Evolutionary conservation across 1,284 basidiomycete genomes (phyloP).

Genomic region (Heliocybe sulcata): DNA sequence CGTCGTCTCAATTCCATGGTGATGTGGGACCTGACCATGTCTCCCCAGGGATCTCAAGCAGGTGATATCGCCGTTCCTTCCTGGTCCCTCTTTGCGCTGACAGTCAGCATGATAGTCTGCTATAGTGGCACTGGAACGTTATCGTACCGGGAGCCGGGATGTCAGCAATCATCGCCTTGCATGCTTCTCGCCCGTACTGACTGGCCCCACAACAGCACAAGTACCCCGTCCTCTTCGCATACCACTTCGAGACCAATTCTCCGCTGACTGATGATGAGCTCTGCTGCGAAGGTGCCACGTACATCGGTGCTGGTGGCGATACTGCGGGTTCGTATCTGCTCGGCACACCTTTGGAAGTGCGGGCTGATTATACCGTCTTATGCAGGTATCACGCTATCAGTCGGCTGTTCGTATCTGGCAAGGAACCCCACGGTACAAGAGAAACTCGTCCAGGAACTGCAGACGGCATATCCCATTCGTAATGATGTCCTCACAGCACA

Average conservation of each 20-base stretch:
- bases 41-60: not conserved
- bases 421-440: conserved; percentile 6
- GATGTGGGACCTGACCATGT: not conserved
- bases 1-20: not conserved
- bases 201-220: not conserved
- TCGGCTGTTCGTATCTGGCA: not conserved
- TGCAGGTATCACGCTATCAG: not conserved
- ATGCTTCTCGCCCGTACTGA: not conserved
- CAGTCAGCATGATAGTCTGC: not conserved
- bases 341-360: not conserved
- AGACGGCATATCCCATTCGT: conserved; percentile 19
- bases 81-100: not conserved
- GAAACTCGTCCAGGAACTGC: conserved; percentile 17
- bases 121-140: not conserved
- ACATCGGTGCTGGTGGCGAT: not conserved
- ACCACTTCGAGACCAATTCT: not conserved
- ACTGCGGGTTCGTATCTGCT: not conserved
- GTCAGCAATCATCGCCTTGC: not conserved
- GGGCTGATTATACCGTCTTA: not conserved
- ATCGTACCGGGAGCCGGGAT: not conserved
- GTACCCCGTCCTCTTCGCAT: not conserved
- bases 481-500: conserved; percentile 8
- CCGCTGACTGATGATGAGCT: not conserved
- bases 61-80: not conserved
- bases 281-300: not conserved